phyloP scores from a whole-genome alignment of 176 grass and related monocot genomes.

The Olyra latifolia region DNA sequence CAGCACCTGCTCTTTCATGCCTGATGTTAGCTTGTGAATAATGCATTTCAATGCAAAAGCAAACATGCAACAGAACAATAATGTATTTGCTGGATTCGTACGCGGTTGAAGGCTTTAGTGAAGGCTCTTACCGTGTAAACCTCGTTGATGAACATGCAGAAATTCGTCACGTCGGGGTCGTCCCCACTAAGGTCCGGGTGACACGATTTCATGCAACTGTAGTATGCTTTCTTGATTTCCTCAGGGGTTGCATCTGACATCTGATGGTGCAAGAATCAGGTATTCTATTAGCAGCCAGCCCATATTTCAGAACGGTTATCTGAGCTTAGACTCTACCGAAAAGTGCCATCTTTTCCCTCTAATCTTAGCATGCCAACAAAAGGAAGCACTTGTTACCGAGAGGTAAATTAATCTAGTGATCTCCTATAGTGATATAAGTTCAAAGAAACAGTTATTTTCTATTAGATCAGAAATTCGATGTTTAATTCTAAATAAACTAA shows the following conservation, averaged over 20 bases:
- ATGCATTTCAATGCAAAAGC: neutral
- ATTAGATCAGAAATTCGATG: neutral
- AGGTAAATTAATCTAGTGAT: conserved; percentile 1
- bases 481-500: neutral
- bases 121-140: conserved; percentile 63
- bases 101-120: neutral
- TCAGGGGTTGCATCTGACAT: conserved; percentile 81
- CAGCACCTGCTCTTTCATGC: conserved; percentile 56
- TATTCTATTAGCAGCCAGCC: neutral
- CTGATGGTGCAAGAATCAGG: conserved; percentile 37
- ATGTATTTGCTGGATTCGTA: neutral
- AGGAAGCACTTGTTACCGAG: neutral
- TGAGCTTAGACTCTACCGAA: neutral
- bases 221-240: conserved; percentile 93
- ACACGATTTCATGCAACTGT: conserved; percentile 90
- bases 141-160: conserved; percentile 95
- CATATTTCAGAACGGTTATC: conserved; percentile 4
- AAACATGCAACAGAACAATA: neutral
- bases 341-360: neutral
- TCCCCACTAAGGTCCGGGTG: conserved; percentile 88
- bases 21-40: conserved; percentile 45
- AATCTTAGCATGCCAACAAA: neutral
- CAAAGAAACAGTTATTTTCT: neutral
- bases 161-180: conserved; percentile 65
- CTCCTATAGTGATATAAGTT: neutral